phyloP scores from a whole-genome alignment of 2,329 filamentous ascomycete species.

The Elsinoe arachidis region DNA sequence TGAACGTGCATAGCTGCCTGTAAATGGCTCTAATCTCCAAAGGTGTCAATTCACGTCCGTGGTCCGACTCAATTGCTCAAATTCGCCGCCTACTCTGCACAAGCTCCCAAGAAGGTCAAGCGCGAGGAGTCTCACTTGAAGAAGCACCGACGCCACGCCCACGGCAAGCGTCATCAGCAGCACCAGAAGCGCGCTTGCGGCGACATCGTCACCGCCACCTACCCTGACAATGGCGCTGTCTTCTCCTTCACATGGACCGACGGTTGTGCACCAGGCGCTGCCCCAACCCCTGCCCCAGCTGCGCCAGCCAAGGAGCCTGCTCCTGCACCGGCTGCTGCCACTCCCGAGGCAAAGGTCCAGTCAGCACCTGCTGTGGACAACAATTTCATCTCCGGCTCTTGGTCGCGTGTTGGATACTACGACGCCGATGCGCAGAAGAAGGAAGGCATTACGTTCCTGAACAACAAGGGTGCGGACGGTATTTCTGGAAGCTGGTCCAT shows the following conservation, averaged over 20 bases:
- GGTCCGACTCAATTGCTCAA: conserved; percentile 60
- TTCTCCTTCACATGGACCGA: conserved; percentile 47
- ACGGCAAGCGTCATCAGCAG: conserved; percentile 40
- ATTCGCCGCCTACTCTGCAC: conserved; percentile 55
- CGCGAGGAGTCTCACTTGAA: conserved; percentile 32
- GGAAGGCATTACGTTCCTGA: conserved; percentile 50
- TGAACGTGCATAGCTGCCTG: conserved; percentile 5
- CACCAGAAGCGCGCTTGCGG: conserved; percentile 42
- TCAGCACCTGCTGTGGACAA: background rate
- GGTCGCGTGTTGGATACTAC: conserved; percentile 7
- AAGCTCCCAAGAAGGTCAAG: conserved; percentile 31
- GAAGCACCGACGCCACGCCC: conserved; percentile 36
- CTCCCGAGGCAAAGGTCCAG: conserved; percentile 18
- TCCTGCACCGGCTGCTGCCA: conserved; percentile 15
- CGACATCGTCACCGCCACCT: conserved; percentile 48
- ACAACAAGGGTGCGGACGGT: conserved; percentile 47
- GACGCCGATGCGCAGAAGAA: conserved; percentile 30
- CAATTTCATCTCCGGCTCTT: conserved; percentile 9
- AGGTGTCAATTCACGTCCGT: conserved; percentile 66
- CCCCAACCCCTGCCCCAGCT: conserved; percentile 19
- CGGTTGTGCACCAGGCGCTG: conserved; percentile 23
- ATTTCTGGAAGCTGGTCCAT: conserved; percentile 46
- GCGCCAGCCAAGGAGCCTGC: conserved; percentile 15
- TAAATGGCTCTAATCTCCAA: background rate
- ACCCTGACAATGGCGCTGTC: conserved; percentile 43